A percentile compares a stretch with the other conserved stretches of the same genome.
These are phyloP conservation scores for Ilyonectria destructans DNA, from an alignment of 2,329 filamentous ascomycete genomes.

Conservation along the genomic window DNA sequence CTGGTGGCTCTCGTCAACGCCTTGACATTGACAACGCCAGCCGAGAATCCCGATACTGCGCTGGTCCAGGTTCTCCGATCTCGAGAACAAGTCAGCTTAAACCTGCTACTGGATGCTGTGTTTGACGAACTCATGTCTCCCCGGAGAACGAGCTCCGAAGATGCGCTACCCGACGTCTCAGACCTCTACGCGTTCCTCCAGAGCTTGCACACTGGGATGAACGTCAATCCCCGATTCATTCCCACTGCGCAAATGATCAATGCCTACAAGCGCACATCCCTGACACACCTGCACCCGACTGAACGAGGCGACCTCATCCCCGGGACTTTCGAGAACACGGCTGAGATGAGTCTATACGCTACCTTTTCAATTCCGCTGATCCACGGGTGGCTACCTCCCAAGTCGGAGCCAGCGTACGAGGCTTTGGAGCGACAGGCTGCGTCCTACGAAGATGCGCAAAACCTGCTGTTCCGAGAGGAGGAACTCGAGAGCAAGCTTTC, in stretches of 20 bases:
- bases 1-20: constrained; percentile 95
- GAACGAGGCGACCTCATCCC: constrained; percentile 67
- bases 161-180: constrained; percentile 85
- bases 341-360: constrained; percentile 91
- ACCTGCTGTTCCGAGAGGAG: constrained; percentile 89
- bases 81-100: constrained; percentile 90
- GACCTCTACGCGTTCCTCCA: constrained; percentile 92
- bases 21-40: constrained; percentile 85
- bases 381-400: constrained; percentile 91
- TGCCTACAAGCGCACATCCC: constrained; percentile 67
- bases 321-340: constrained; percentile 89
- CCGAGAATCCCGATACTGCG: constrained; percentile 74
- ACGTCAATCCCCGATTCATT: constrained; percentile 93
- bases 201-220: constrained; percentile 95
- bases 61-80: constrained; percentile 84
- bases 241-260: constrained; percentile 66
- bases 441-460: constrained; percentile 94
- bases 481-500: constrained; percentile 86
- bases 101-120: constrained; percentile 87
- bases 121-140: constrained; percentile 94
- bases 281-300: constrained; percentile 67
- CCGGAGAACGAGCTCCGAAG: constrained; percentile 74
- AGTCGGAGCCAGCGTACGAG: constrained; percentile 75
- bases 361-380: constrained; percentile 91
- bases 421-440: constrained; percentile 83